Evolutionary conservation across 208 protist genomes (phyloP), one percentile per base, ranked within the genome.

Genomic region (Leishmania tarentolae): DNA sequence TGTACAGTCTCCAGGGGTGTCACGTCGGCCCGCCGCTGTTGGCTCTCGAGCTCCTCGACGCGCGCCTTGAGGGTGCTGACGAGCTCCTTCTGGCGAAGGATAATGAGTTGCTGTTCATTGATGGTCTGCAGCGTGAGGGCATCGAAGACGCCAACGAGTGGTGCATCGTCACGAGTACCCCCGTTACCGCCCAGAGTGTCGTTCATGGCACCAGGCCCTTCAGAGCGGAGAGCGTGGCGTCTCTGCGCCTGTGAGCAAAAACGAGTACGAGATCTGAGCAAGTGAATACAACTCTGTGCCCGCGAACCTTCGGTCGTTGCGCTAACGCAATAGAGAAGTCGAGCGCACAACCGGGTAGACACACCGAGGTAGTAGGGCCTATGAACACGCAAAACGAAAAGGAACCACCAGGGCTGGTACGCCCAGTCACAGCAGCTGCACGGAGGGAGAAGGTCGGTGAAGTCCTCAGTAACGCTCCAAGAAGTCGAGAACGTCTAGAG

Each of bases 41-140:
- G 66, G 21, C 15, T 37, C 69, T 90, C 87, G 2, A 90, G 69
- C 70, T 83, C 78, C 37, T 87, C 71, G 2, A 95, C 77, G 4
- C 85, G 79, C 3, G 59, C 76, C 79, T 96, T 94, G 52, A 93
- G 74, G 15, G 85, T 75, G 21, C 75, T 63, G 13, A 94, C 84
- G 31, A 93, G 86, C 77, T 92, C 87, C 69, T 92, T 85, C 63
- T 96, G 83, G 56, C 89, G 84, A 19, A 85, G 68, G 57, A 97
- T 94, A 50, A 93, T 87, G 37, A 79, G 80, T 83, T 97, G 93
- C 78, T 96, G 92, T 59, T 97, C 93, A 13, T 83, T 50, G 42
- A 95, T 91, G 0, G 91, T 91, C 57, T 91, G 89, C n/a, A 94
- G 63, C 11, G 86, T 84, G 50, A 97, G 81, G 2, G 83, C 75